A percentile compares a stretch with the other conserved stretches of the same genome.
Evolutionary conservation across 2,329 filamentous ascomycete species (phyloP).

Genomic region (Fusarium drepaniforme): DNA sequence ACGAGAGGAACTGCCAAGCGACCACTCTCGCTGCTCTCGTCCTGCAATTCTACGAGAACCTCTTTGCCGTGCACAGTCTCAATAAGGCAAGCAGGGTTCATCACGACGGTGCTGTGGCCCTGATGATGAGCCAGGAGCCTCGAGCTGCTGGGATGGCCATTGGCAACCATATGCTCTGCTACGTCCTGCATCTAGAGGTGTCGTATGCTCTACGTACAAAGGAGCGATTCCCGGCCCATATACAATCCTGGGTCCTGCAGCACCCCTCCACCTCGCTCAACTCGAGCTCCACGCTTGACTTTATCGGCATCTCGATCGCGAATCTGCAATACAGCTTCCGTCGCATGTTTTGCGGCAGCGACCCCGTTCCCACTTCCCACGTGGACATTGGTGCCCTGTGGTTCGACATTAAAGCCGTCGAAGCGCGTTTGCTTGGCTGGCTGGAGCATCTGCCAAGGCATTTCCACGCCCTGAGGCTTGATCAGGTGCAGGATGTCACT

Average conservation of each 20-base stretch:
- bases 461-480: slow-evolving; percentile 7
- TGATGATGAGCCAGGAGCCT: slow-evolving; percentile 12
- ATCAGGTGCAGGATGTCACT: neutral
- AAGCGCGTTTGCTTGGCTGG: slow-evolving; percentile 10
- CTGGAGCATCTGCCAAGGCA: slow-evolving; percentile 3
- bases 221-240: neutral
- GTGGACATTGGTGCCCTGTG: neutral
- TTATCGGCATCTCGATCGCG: slow-evolving; percentile 14
- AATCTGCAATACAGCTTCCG: slow-evolving; percentile 13
- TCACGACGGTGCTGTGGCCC: slow-evolving; percentile 14
- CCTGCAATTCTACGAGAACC: slow-evolving; percentile 23
- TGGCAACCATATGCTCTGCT: neutral
- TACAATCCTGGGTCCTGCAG: slow-evolving; percentile 7
- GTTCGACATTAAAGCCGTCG: slow-evolving; percentile 1
- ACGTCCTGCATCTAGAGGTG: slow-evolving; percentile 13
- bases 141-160: neutral
- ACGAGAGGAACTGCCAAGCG: slow-evolving; percentile 6
- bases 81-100: slow-evolving; percentile 1
- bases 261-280: slow-evolving; percentile 1
- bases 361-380: neutral
- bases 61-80: slow-evolving; percentile 8
- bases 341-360: neutral
- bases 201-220: slow-evolving; percentile 6
- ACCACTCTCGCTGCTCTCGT: slow-evolving; percentile 15
- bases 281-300: slow-evolving; percentile 10